Conservation (phyloP, 2,329 filamentous ascomycete genomes). For the Cercospora citrullina region DNA sequence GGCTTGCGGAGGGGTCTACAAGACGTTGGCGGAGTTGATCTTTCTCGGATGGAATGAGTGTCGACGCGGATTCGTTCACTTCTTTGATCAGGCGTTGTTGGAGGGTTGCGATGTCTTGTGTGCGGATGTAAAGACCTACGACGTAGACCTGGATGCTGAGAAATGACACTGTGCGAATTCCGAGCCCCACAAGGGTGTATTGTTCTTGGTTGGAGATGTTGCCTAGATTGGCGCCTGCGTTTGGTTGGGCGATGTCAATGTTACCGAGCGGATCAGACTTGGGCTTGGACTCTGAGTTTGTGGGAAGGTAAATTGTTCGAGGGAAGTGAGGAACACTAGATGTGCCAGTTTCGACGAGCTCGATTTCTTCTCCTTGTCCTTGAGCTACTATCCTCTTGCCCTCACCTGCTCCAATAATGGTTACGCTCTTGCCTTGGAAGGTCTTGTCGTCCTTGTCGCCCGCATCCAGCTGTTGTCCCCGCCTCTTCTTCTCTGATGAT, state of each 20-base stretch:
- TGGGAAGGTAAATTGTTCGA: slow-evolving; percentile 64
- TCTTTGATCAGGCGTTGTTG: slow-evolving; percentile 75
- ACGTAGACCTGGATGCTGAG: slow-evolving; percentile 91
- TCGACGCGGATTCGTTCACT: slow-evolving; percentile 75
- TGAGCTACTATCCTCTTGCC: slow-evolving; percentile 49
- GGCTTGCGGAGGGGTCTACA: slow-evolving; percentile 67
- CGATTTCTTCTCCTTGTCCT: slow-evolving; percentile 57
- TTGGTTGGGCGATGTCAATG: slow-evolving; percentile 28
- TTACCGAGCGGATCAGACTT: slow-evolving; percentile 19
- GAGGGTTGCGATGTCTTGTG: slow-evolving; percentile 74
- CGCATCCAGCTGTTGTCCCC: slow-evolving; percentile 38
- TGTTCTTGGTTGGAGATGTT: slow-evolving; percentile 55
- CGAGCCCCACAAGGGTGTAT: slow-evolving; percentile 85
- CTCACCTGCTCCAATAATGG: slow-evolving; percentile 64
- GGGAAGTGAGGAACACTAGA: slow-evolving; percentile 79
- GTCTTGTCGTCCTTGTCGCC: slow-evolving; percentile 38
- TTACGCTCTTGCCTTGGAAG: slow-evolving; percentile 57
- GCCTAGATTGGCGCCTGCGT: slow-evolving; percentile 37
- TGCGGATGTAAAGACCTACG: slow-evolving; percentile 87
- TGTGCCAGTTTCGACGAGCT: slow-evolving; percentile 79
- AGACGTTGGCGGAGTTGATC: slow-evolving; percentile 68
- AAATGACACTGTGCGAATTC: slow-evolving; percentile 87
- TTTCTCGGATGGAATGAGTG: slow-evolving; percentile 79
- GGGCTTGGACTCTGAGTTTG: slow-evolving; percentile 38
- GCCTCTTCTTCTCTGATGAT: slow-evolving; percentile 27